A percentile compares a stretch with the other conserved stretches of the same genome.
Conservation (phyloP, 2,329 filamentous ascomycete genomes). For the Alternaria panax region DNA sequence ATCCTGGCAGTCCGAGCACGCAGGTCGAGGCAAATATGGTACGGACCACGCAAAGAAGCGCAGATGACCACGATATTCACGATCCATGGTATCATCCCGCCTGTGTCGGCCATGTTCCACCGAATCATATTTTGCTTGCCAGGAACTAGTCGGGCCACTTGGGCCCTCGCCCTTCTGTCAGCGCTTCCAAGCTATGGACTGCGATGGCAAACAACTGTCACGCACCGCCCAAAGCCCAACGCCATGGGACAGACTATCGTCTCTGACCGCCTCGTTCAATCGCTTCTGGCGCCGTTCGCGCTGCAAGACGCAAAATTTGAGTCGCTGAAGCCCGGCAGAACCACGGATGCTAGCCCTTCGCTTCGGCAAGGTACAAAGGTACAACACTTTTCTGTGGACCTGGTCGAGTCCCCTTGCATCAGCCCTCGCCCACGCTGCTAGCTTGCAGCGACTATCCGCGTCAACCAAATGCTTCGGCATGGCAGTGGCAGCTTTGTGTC, state of each 20-base stretch:
- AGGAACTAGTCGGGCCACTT: conserved; percentile 18
- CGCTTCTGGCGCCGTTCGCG: conserved; percentile 6
- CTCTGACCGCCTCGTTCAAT: conserved; percentile 1
- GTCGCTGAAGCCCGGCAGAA: conserved; percentile 22
- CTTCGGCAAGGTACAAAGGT: conserved; percentile 52
- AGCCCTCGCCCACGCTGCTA: conserved; percentile 38
- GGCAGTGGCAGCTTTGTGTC: conserved; percentile 22
- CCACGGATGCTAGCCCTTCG: conserved; percentile 44
- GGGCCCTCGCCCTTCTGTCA: conserved; percentile 10
- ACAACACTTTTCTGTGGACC: conserved; percentile 44
- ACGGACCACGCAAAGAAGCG: conserved; percentile 11
- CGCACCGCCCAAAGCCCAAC: not conserved
- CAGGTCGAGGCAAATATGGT: conserved; percentile 9
- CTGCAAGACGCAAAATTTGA: conserved; percentile 15
- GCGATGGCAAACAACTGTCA: conserved; percentile 1
- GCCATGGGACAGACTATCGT: not conserved
- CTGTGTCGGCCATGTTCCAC: conserved; percentile 13
- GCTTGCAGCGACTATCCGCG: conserved; percentile 34
- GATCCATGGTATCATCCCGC: conserved; percentile 16
- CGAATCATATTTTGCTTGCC: conserved; percentile 15
- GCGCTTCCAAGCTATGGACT: conserved; percentile 3
- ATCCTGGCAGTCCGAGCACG: not conserved
- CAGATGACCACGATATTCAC: conserved; percentile 24
- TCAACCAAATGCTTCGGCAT: conserved; percentile 34
- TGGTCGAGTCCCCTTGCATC: conserved; percentile 48